A percentile compares a stretch with the other conserved stretches of the same genome.
Conservation (phyloP, 2,329 filamentous ascomycete species). For the Neocatenulostroma microsporum region DNA sequence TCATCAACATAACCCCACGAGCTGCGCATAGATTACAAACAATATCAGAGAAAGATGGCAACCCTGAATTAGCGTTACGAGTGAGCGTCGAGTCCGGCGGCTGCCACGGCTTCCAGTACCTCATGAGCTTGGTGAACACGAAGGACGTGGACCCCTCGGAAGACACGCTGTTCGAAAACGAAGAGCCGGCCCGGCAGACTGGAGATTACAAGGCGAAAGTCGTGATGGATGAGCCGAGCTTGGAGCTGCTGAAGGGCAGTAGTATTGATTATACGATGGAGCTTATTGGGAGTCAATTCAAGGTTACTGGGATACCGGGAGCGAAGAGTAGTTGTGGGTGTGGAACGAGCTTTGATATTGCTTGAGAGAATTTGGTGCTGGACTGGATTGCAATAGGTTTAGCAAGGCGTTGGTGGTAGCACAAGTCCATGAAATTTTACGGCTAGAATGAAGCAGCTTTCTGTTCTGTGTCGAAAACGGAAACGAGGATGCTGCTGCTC, state of each 20-base stretch:
- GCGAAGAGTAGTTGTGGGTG: slow-evolving; percentile 95
- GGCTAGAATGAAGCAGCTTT: too few species aligned
- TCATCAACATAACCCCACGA: slow-evolving; percentile 72
- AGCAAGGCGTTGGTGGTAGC: too few species aligned
- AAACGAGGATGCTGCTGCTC: too few species aligned
- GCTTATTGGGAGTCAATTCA: slow-evolving; percentile 90
- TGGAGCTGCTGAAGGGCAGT: slow-evolving; percentile 85
- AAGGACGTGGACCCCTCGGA: slow-evolving; percentile 60
- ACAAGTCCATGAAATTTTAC: too few species aligned
- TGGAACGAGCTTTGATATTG: slow-evolving; percentile 93
- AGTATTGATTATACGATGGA: slow-evolving; percentile 96
- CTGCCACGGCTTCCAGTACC: slow-evolving; percentile 96
- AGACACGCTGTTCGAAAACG: slow-evolving; percentile 77
- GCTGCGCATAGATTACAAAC: slow-evolving; percentile 67
- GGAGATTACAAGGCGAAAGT: slow-evolving; percentile 58
- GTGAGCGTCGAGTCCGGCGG: slow-evolving; percentile 89
- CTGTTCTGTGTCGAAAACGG: too few species aligned
- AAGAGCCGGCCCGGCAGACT: slow-evolving; percentile 26
- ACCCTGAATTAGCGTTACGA: slow-evolving; percentile 77
- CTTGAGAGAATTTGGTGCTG: too few species aligned
- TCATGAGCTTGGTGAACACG: slow-evolving; percentile 70
- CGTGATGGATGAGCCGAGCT: slow-evolving; percentile 76
- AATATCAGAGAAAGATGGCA: slow-evolving; percentile 48
- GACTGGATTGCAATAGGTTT: too few species aligned
- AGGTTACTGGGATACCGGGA: slow-evolving; percentile 85